These are phyloP conservation scores for Talaromyces funiculosus DNA, from an alignment of 2,329 filamentous ascomycete genomes.

Conservation along the genomic window DNA sequence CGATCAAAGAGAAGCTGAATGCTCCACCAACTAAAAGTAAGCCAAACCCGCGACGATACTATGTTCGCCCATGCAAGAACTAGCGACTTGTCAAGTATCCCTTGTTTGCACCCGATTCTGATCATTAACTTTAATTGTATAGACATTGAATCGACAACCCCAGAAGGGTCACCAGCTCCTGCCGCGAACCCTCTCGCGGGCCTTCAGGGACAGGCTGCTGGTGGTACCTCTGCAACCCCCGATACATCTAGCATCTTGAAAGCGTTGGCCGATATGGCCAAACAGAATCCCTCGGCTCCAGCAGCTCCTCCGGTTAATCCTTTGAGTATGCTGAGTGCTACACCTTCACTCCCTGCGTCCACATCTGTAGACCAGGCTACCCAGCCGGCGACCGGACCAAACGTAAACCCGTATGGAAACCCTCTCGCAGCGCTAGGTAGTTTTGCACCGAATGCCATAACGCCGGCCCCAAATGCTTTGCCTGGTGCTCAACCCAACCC, in stretches of 20 bases:
- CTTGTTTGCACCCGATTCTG: not conserved
- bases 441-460: slow-evolving; percentile 31
- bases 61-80: not conserved
- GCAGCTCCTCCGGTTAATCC: slow-evolving; percentile 37
- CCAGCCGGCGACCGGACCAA: slow-evolving; percentile 41
- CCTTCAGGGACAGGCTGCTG: slow-evolving; percentile 23
- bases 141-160: slow-evolving; percentile 66
- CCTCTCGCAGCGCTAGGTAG: slow-evolving; percentile 45
- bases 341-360: slow-evolving; percentile 30
- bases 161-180: slow-evolving; percentile 49
- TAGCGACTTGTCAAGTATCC: not conserved
- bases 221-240: slow-evolving; percentile 36
- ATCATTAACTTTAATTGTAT: slow-evolving; percentile 19
- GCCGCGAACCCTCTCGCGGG: slow-evolving; percentile 37
- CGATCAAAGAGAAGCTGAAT: slow-evolving; percentile 75
- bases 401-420: slow-evolving; percentile 53
- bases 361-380: slow-evolving; percentile 43
- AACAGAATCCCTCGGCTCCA: slow-evolving; percentile 59
- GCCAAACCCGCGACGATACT: slow-evolving; percentile 27
- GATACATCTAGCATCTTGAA: slow-evolving; percentile 66
- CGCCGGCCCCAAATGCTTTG: slow-evolving; percentile 39
- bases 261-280: slow-evolving; percentile 73
- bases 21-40: slow-evolving; percentile 59
- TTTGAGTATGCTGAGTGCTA: slow-evolving; percentile 46
- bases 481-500: slow-evolving; percentile 33